Evolutionary conservation across 345 rosid genomes (phyloP).

Genomic region (Linum tenue): DNA sequence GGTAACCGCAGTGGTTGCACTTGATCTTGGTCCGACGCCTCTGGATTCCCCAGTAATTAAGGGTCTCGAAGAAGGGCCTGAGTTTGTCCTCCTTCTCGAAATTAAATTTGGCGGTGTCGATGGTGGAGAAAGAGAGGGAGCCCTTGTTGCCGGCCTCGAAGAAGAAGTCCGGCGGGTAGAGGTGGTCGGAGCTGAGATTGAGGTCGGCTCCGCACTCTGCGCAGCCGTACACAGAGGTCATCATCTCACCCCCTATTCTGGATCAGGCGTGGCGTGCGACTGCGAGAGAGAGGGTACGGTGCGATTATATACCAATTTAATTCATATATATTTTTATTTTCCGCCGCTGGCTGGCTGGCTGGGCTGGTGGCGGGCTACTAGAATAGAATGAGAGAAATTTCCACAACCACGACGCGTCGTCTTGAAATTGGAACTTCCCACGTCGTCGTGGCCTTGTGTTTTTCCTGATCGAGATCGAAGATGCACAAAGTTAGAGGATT

Average conservation of each 20-base stretch:
- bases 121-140: slow-evolving; percentile 56
- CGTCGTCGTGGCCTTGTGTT: no score
- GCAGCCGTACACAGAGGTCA: slow-evolving; percentile 66
- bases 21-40: slow-evolving; percentile 62
- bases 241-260: not conserved
- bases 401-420: no score
- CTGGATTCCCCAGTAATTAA: slow-evolving; percentile 83
- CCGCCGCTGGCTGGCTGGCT: no score
- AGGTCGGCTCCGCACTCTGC: slow-evolving; percentile 64
- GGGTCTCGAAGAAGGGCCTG: slow-evolving; percentile 72
- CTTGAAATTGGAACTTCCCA: no score
- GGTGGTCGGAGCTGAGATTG: slow-evolving; percentile 40
- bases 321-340: no score
- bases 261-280: no score
- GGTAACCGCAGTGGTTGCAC: slow-evolving; percentile 49
- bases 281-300: no score
- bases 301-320: no score
- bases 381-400: no score
- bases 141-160: slow-evolving; percentile 94
- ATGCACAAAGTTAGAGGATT: no score
- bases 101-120: slow-evolving; percentile 60
- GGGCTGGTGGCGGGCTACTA: no score
- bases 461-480: no score
- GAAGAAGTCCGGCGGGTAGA: slow-evolving; percentile 67
- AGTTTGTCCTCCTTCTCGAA: slow-evolving; percentile 79